A percentile compares a stretch with the other conserved stretches of the same genome.
phyloP scores from a whole-genome alignment of 2,329 filamentous ascomycete genomes.

The Aspergillus versicolor region DNA sequence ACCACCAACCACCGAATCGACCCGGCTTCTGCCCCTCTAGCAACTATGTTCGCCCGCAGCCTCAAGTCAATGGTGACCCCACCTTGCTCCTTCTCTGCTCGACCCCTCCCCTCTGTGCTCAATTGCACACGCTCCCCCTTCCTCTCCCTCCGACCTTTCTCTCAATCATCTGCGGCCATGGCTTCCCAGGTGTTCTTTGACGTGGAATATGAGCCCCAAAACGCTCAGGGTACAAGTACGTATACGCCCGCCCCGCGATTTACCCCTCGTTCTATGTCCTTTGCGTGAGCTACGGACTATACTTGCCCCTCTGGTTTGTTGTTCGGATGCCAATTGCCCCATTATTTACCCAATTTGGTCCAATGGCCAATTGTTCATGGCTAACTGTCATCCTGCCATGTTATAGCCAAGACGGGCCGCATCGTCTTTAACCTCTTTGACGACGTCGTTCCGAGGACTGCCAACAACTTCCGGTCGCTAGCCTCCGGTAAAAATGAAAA shows the following conservation, averaged over 20 bases:
- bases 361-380: slow-evolving; percentile 14
- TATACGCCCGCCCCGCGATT: slow-evolving; percentile 14
- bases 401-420: slow-evolving; percentile 68
- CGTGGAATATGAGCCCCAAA: slow-evolving; percentile 57
- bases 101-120: slow-evolving; percentile 35
- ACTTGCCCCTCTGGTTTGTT: background rate
- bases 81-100: slow-evolving; percentile 43
- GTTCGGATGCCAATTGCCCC: background rate
- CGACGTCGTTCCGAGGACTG: slow-evolving; percentile 82
- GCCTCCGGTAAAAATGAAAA: background rate
- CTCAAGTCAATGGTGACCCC: slow-evolving; percentile 44
- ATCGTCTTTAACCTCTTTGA: slow-evolving; percentile 90
- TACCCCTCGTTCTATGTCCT: slow-evolving; percentile 8
- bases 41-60: slow-evolving; percentile 43
- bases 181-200: slow-evolving; percentile 70
- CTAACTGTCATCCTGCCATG: slow-evolving; percentile 23
- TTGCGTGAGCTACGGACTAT: background rate
- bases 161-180: slow-evolving; percentile 72
- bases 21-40: slow-evolving; percentile 35
- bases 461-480: slow-evolving; percentile 79
- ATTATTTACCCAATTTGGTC: background rate
- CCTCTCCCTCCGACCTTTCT: slow-evolving; percentile 53
- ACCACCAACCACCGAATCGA: slow-evolving; percentile 23
- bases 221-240: slow-evolving; percentile 28
- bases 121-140: slow-evolving; percentile 29